Evolutionary conservation across 2,329 filamentous ascomycete species (phyloP).

Genomic region (Westerdykella ornata): DNA sequence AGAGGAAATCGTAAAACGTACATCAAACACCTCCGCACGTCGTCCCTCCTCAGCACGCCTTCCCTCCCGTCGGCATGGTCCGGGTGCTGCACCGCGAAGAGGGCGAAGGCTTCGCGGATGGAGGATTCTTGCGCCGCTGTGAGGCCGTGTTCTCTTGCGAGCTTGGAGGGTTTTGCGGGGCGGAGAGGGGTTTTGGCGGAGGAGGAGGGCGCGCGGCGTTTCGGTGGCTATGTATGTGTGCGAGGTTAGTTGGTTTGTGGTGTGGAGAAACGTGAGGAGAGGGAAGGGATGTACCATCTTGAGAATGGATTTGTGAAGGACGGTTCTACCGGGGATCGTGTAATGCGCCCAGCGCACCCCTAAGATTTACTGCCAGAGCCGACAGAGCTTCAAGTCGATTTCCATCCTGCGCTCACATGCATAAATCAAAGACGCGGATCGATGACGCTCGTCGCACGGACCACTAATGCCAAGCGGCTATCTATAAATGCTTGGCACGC

Average conservation of each 20-base stretch:
- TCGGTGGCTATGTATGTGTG: slow-evolving; percentile 22
- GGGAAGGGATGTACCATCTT: not conserved
- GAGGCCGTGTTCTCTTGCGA: slow-evolving; percentile 87
- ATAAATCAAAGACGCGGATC: no score
- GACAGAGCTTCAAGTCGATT: no score
- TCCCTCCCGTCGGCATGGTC: slow-evolving; percentile 62
- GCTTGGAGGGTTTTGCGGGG: slow-evolving; percentile 59
- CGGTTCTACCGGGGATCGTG: not conserved
- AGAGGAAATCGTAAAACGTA: slow-evolving; percentile 35
- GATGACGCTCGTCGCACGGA: no score
- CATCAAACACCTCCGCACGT: slow-evolving; percentile 45
- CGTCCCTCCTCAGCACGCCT: slow-evolving; percentile 38
- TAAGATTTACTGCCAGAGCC: not conserved
- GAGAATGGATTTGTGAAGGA: not conserved
- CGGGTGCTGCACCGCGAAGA: slow-evolving; percentile 55
- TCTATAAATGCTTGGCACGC: no score
- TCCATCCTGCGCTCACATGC: no score
- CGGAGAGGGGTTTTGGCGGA: slow-evolving; percentile 13
- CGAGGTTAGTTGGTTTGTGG: not conserved
- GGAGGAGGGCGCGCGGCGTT: slow-evolving; percentile 17
- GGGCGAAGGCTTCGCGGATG: slow-evolving; percentile 80
- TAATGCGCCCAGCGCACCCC: not conserved
- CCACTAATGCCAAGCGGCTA: no score
- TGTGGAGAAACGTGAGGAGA: not conserved
- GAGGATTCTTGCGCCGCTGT: slow-evolving; percentile 77